phyloP scores from a whole-genome alignment of 345 rosid species.

The Heritiera fomes region DNA sequence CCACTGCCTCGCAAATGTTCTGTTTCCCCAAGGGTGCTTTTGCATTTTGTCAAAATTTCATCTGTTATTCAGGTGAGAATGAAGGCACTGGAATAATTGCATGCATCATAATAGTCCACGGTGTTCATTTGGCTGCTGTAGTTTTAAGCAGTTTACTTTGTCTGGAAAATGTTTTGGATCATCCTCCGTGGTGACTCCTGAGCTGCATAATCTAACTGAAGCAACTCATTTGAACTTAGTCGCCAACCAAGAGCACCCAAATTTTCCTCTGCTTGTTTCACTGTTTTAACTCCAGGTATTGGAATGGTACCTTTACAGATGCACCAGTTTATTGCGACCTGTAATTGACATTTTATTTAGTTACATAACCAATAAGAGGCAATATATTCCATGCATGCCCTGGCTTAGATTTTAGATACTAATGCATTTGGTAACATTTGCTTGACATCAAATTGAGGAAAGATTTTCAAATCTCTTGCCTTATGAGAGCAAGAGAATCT shows the following conservation, averaged over 20 bases:
- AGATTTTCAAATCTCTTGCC: neutral
- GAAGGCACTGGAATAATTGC: neutral
- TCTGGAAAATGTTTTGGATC: conserved; percentile 92
- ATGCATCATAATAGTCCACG: neutral
- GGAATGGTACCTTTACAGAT: conserved; percentile 84
- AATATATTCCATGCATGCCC: neutral
- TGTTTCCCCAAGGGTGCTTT: neutral
- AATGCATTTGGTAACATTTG: neutral
- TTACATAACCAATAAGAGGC: neutral
- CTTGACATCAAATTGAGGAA: neutral
- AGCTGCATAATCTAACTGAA: conserved; percentile 67
- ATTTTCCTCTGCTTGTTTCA: conserved; percentile 75
- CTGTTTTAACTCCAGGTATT: conserved; percentile 81
- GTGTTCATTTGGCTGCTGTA: neutral
- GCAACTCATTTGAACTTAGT: conserved; percentile 63
- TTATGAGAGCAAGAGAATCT: neutral
- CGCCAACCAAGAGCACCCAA: conserved; percentile 86
- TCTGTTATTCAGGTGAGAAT: neutral
- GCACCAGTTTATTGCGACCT: conserved; percentile 98
- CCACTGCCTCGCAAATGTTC: neutral
- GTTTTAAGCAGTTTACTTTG: conserved; percentile 33
- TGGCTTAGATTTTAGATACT: neutral
- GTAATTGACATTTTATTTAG: neutral
- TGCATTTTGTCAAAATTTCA: neutral
- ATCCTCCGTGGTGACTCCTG: conserved; percentile 62